These are phyloP conservation scores for Tricholoma furcatifolium DNA, from an alignment of 768 basidiomycete genomes.

Conservation along the genomic window DNA sequence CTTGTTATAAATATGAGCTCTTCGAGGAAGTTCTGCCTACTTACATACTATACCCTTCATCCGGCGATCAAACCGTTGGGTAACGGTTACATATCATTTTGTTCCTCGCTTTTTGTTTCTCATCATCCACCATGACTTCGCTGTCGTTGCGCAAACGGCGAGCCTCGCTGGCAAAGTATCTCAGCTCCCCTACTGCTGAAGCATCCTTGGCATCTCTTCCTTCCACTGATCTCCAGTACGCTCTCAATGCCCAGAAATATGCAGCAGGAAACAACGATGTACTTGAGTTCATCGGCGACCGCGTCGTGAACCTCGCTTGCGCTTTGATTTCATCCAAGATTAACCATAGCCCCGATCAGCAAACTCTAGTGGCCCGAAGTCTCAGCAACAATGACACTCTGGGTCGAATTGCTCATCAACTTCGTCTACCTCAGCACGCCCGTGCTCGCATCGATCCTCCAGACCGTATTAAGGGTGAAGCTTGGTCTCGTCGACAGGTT, in stretches of 20 bases:
- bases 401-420: conserved; percentile 27
- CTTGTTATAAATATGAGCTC: too few species aligned
- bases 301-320: conserved; percentile 27
- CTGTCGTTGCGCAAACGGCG: conserved; percentile 12
- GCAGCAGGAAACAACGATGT: conserved; percentile 29
- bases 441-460: conserved; percentile 20
- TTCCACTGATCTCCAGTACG: conserved; percentile 14
- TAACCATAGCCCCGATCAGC: conserved; percentile 26
- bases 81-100: too few species aligned
- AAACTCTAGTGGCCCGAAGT: conserved; percentile 24
- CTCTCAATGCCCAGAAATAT: conserved; percentile 23
- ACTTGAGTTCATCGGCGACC: conserved; percentile 33
- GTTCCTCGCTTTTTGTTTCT: too few species aligned
- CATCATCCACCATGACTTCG: too few species aligned
- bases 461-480: conserved; percentile 14
- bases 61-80: too few species aligned
- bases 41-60: too few species aligned
- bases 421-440: conserved; percentile 25
- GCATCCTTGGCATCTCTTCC: conserved; percentile 8
- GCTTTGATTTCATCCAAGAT: conserved; percentile 26
- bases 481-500: conserved; percentile 18
- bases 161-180: conserved; percentile 9
- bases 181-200: not conserved
- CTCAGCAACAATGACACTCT: conserved; percentile 31
- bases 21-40: too few species aligned